These are phyloP conservation scores for Albophoma yamanashiensis DNA, from an alignment of 2,329 filamentous ascomycete genomes.

Conservation along the genomic window DNA sequence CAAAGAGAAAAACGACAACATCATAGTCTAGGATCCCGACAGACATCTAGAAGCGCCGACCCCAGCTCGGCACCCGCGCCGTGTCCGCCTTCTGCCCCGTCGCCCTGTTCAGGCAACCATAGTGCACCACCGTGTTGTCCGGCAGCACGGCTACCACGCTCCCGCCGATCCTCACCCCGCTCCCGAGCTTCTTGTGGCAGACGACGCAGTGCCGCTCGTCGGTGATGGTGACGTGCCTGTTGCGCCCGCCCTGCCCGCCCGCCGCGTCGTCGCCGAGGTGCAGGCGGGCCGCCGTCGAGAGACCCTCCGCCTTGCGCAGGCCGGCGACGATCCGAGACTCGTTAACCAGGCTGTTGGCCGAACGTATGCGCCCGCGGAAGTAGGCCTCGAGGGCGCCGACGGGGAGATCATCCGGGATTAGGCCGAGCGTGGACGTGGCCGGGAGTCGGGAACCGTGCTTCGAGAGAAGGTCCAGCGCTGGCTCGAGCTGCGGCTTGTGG, in stretches of 20 bases:
- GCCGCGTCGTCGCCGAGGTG: conserved; percentile 58
- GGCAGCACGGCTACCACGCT: conserved; percentile 86
- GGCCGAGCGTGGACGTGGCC: conserved; percentile 70
- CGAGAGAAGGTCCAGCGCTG: conserved; percentile 79
- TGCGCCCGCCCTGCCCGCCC: conserved; percentile 40
- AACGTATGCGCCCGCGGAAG: conserved; percentile 82
- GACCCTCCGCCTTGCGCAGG: conserved; percentile 66
- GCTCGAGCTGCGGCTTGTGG: conserved; percentile 60
- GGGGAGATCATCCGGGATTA: conserved; percentile 74
- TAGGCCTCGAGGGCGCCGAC: conserved; percentile 77
- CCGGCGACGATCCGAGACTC: conserved; percentile 68
- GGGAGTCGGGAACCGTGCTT: conserved; percentile 88
- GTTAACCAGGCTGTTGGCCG: conserved; percentile 72
- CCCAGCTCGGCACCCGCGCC: conserved; percentile 22
- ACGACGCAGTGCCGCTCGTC: conserved; percentile 87
- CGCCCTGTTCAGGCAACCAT: conserved; percentile 58
- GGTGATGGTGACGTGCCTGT: conserved; percentile 63
- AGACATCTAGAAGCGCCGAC: conserved; percentile 22
- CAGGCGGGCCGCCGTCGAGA: conserved; percentile 64
- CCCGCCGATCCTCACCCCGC: conserved; percentile 73
- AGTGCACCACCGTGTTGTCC: conserved; percentile 72
- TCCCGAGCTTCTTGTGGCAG: conserved; percentile 86
- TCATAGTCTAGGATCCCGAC: conserved; percentile 2
- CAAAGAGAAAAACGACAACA: conserved; percentile 1
- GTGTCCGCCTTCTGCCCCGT: conserved; percentile 23